A percentile compares a stretch with the other conserved stretches of the same genome.
Evolutionary conservation across 2,329 filamentous ascomycete genomes (phyloP).

Genomic region (Clonostachys solani): DNA sequence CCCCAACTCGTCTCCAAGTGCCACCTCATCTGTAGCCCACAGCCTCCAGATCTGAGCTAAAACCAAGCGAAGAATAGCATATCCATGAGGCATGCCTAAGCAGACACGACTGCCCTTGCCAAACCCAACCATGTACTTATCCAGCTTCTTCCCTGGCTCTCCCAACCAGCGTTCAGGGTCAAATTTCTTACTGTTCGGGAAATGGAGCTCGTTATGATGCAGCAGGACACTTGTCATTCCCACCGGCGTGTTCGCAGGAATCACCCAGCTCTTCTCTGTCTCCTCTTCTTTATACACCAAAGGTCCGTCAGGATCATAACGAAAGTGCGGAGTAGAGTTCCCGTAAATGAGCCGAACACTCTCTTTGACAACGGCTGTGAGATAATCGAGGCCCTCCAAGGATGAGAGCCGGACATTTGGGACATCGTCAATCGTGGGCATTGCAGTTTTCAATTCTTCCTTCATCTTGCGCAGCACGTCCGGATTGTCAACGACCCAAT

Average conservation of each 20-base stretch:
- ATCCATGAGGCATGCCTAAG: slow-evolving; percentile 4
- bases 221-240: slow-evolving; percentile 25
- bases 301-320: background rate
- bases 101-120: slow-evolving; percentile 3
- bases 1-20: no score
- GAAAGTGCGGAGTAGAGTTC: background rate
- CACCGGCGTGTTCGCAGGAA: slow-evolving; percentile 22
- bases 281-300: background rate
- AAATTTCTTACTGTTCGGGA: slow-evolving; percentile 13
- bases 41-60: no score
- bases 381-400: no score
- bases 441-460: background rate
- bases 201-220: slow-evolving; percentile 13
- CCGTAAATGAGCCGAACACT: no score
- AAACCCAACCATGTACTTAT: slow-evolving; percentile 28
- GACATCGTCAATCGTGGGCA: no score
- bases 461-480: background rate
- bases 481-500: background rate
- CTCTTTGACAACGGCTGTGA: no score
- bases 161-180: slow-evolving; percentile 17
- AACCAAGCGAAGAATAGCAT: no score
- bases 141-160: slow-evolving; percentile 1
- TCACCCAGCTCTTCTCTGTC: slow-evolving; percentile 9
- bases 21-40: no score
- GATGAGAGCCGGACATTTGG: no score